Base-by-base conservation (phyloP, 1,139 yeast genomes). In the Scheffersomyces parashehatae region DNA sequence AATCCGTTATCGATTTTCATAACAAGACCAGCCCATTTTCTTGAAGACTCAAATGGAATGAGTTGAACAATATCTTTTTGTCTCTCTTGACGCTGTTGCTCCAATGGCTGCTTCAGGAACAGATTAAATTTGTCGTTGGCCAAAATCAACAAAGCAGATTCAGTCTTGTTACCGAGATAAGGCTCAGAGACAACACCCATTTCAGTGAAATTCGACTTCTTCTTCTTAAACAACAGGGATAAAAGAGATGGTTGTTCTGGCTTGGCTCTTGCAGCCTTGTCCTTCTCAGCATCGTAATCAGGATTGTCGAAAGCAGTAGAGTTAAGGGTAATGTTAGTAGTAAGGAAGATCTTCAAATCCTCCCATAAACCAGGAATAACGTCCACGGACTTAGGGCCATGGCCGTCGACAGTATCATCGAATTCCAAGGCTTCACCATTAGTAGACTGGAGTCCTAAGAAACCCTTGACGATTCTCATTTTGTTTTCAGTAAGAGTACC, bases 401-500 rank as follows among this genome's bases (percentile, higher is more conserved):
- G 48, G 14, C 64, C 55, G 37, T 55, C 50, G 26, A 56, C 67
- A 29, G 73, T 62, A 52, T 77, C 80, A 52, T 77, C 75, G 48
- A 82, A 82, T 40, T 65, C 67, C 29, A 60, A 49, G 15, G 44
- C 49, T 5, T 32, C 28, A 4, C 12, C 10, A n/a, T 35, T 24
- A 4, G 38, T 41, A 7, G 52, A 57, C 31, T 56, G 56, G 32
- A 58, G 60, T 8, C 93, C 90, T 37, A 88, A 60, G 30, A 79
- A 72, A 5, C 93, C 96, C 45, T 78, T 79, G 8, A 89, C 96
- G 10, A 93, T 88, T 38, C 91, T 81, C 99, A 93, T 93, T 57
- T 76, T 77, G 64, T 93, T 93, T 64, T 90, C 95, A 1, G 99
- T 93, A 46, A 93, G 76, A 10, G 99, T 93, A 47, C 99, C 99